phyloP scores from a whole-genome alignment of 208 protist genomes.

The Wallacemonas sp. region DNA sequence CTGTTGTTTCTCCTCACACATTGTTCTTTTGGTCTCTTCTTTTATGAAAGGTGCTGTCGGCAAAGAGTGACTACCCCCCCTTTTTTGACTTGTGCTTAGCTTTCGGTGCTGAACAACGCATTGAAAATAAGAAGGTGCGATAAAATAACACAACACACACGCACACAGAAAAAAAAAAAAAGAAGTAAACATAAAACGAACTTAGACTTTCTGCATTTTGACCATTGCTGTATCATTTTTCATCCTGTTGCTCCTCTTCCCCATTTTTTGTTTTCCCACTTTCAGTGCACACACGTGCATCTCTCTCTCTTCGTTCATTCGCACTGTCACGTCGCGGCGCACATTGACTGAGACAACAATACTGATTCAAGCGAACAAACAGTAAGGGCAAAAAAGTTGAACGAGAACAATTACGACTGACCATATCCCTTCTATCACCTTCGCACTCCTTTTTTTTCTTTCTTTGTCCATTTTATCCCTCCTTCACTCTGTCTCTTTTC shows the following conservation, averaged over 20 bases:
- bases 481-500: too few relatives aligned
- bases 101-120: not conserved
- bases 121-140: conserved; percentile 9
- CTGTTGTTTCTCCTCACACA: not conserved
- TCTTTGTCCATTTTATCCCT: conserved; percentile 2
- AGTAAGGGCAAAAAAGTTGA: too few relatives aligned
- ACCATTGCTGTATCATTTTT: too few relatives aligned
- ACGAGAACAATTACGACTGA: too few relatives aligned
- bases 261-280: conserved; percentile 8
- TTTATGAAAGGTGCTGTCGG: conserved; percentile 11
- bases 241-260: conserved; percentile 8
- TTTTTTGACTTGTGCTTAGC: too few relatives aligned
- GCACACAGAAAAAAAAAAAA: too few relatives aligned
- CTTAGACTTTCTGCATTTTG: too few relatives aligned
- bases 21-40: conserved; percentile 12
- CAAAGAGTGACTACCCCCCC: too few relatives aligned
- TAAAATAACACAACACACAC: not conserved
- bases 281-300: not conserved
- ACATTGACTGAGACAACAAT: too few relatives aligned
- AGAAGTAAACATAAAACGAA: too few relatives aligned
- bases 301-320: not conserved
- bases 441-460: conserved; percentile 14
- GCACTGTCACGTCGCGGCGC: not conserved
- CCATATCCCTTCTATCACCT: too few relatives aligned
- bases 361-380: too few relatives aligned